Percentiles rank a stretch among this genome's conserved stretches.
Evolutionary conservation across 2,329 filamentous ascomycete genomes (phyloP).

Genomic region (Myriosclerotinia scirpicola): DNA sequence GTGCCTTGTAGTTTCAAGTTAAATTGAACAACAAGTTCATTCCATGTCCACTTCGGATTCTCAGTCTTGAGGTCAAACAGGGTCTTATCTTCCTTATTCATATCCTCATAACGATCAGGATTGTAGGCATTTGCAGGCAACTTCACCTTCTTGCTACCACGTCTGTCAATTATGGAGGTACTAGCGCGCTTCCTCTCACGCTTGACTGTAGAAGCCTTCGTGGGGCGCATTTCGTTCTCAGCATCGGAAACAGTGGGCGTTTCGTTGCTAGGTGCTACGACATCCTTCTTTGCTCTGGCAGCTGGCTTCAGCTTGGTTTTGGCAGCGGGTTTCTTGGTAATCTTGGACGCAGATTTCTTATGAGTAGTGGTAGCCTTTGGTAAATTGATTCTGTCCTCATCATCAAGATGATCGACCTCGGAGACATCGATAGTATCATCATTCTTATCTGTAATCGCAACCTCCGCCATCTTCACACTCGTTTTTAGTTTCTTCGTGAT

Average conservation of each 20-base stretch:
- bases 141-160: neutral
- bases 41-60: neutral
- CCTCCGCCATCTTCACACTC: neutral
- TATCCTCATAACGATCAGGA: neutral
- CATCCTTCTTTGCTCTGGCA: neutral
- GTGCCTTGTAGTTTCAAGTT: neutral
- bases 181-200: neutral
- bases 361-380: neutral
- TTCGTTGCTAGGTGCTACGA: neutral
- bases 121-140: neutral
- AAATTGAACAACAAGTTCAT: neutral
- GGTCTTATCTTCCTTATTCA: slow-evolving; percentile 3
- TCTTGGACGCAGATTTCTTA: neutral
- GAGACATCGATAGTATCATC: neutral
- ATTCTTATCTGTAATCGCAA: neutral
- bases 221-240: neutral
- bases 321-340: neutral
- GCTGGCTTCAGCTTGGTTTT: neutral
- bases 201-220: neutral
- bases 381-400: neutral
- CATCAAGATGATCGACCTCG: neutral
- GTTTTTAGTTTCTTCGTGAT: neutral
- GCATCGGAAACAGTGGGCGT: neutral
- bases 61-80: slow-evolving; percentile 1
- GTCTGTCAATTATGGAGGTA: neutral